Base-by-base conservation (phyloP, 805 yeast species). In the Danielia reshetovae region DNA sequence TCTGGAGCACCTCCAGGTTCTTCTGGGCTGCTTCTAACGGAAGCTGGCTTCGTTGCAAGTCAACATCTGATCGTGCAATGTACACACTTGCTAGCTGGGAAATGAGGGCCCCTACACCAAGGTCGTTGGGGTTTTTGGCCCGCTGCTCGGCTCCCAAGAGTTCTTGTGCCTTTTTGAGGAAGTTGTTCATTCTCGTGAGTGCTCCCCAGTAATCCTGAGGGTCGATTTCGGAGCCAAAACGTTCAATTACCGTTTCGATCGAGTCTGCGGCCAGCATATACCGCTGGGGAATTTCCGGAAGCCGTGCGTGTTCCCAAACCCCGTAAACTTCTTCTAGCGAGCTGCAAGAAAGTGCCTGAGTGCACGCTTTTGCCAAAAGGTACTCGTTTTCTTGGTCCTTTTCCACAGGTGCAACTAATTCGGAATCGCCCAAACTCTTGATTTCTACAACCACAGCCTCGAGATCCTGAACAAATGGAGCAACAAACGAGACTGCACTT, bases 41-140 rank as follows among this genome's bases (percentile, higher is more conserved):
- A 0, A 48, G 32, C 29, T 59, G 63, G n/a, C 69, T 55, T 36
- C 79, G 55, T 47, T 73, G 78, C 9, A 72, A 46, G 35, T 74
- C 79, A 3, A 74, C 60, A 46, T 75, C 81, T 1, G 76, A 67
- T 31, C 80, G 56, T 21, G 72, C 75, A n/a, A 74, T 68, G 21
- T 65, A 45, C 1, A 74, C 54, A 7, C 68, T 59, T 39, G 72
- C 57, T 2, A 72, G 39, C 37, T 69, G 70, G 9, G 60, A 48
- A 18, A 60, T 51, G 13, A 62, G 34, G 1, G 52, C 40, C 1
- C 71, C 69, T 22, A 59, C 29, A 3, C 62, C 65, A 7, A 38
- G 25, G 18, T 51, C 52, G 13, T 32, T 34, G 26, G 45, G 43
- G 30, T 35, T 42, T 33, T 43, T 40, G 24, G 39, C 36, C 5